Base-by-base conservation (phyloP, 805 yeast species). In the Wickerhamomyces subpelliculosus region DNA sequence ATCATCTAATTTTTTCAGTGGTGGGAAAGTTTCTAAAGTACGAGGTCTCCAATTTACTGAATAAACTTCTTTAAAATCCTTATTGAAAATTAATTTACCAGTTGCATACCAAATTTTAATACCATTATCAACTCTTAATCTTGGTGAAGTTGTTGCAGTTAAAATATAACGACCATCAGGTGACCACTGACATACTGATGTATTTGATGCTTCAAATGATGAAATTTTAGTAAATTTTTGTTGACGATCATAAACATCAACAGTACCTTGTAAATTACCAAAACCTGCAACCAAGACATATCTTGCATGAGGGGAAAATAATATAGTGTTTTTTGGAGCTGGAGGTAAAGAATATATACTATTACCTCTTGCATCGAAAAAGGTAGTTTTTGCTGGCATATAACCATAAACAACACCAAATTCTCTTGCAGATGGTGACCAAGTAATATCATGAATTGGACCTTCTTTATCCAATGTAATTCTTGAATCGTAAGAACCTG, bases 381-480 rank as follows among this genome's bases (percentile, higher is more conserved):
- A 87, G 10, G 96, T 79, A 20, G 97, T 89, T 54, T 84, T 82
- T 22, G 96, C 86, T 3, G 99, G 99, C 97, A 93, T 93, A 65
- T 77, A 89, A 24, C 98, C 99, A 57, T 89, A 89, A 39, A 85
- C 87, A 32, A 93, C 98, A 43, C 96, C 97, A 68, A 93, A 94
- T 65, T 93, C 97, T 50, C 96, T 75, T 16, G 96, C 86, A 36
- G 88, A 78, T 42, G 97, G 96, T 20, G 95, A 84, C 99, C 99
- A 93, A 18, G 93, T 80, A 44, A 90, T 85, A 61, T 93, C 98
- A 65, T 93, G 97, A 50, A 93, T 88, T 32, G 99, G 97, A 24
- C 97, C 97, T 55, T 88, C 96, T 52, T 85, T 81, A 45, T 85
- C 87, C 52, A 93, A 75, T 41, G 79, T 73, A 52, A 93, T 89